A percentile compares a stretch with the other conserved stretches of the same genome.
Conservation (phyloP, 768 basidiomycete genomes). For the Suillus clintonianus region DNA sequence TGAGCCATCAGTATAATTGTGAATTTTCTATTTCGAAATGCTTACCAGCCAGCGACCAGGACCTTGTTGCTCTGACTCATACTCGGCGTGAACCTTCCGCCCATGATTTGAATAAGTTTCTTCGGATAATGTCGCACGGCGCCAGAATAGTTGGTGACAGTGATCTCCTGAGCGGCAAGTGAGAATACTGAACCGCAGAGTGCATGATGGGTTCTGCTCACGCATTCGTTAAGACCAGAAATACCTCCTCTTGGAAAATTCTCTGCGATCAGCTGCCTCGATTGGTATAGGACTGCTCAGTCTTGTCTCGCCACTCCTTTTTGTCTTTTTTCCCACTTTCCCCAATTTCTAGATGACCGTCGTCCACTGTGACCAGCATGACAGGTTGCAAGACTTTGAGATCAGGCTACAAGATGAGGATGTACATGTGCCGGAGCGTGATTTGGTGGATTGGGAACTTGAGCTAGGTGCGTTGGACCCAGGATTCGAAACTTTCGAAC, state of each 20-base stretch:
- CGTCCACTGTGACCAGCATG: slow-evolving; percentile 11
- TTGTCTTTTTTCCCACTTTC: slow-evolving; percentile 22
- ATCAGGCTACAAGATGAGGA: slow-evolving; percentile 72
- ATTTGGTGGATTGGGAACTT: slow-evolving; percentile 18
- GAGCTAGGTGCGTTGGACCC: not conserved
- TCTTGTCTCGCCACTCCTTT: slow-evolving; percentile 23
- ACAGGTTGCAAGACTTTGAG: slow-evolving; percentile 49
- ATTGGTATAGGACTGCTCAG: slow-evolving; percentile 12
- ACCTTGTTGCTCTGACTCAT: slow-evolving; percentile 79
- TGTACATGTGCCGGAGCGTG: slow-evolving; percentile 37
- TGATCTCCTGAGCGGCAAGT: slow-evolving; percentile 56
- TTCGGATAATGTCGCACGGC: slow-evolving; percentile 86
- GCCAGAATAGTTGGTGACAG: slow-evolving; percentile 89
- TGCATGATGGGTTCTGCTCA: slow-evolving; percentile 37
- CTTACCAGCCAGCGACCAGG: slow-evolving; percentile 83
- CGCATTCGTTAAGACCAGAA: slow-evolving; percentile 60
- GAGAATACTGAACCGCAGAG: not conserved
- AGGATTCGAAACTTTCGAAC: slow-evolving; percentile 16
- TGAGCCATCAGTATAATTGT: not conserved
- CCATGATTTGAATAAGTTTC: slow-evolving; percentile 74
- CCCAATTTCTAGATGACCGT: slow-evolving; percentile 16
- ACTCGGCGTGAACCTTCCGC: slow-evolving; percentile 78
- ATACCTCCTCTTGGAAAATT: slow-evolving; percentile 58
- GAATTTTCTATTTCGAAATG: slow-evolving; percentile 12
- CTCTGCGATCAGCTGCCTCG: slow-evolving; percentile 22